phyloP scores from a whole-genome alignment of 805 yeast species.

The Lipomyces yamanashiensis region DNA sequence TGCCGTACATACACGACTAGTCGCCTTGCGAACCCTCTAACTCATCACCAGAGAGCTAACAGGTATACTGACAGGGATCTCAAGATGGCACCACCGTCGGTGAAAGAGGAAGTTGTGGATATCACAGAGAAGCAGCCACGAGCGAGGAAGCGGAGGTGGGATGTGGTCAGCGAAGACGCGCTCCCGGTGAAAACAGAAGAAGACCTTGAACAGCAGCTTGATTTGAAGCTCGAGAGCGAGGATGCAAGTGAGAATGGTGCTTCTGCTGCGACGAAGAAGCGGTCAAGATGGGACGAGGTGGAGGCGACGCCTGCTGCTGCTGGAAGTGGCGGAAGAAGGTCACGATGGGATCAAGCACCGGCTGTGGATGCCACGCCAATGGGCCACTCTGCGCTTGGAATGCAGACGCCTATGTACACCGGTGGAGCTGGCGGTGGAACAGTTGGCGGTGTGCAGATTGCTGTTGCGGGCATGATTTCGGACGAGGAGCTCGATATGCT shows the following conservation, averaged over 20 bases:
- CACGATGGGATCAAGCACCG: constrained; percentile 46
- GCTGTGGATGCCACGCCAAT: constrained; percentile 31
- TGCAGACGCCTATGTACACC: constrained; percentile 40
- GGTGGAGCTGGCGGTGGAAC: constrained; percentile 7
- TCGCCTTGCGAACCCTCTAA: no score
- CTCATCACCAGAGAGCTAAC: not conserved
- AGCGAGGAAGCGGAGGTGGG: constrained; percentile 45
- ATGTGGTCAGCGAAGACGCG: constrained; percentile 35
- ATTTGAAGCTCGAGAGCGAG: constrained; percentile 46
- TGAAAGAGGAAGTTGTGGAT: constrained; percentile 14
- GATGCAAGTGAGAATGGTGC: constrained; percentile 37
- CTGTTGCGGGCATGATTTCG: constrained; percentile 44
- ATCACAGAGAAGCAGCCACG: constrained; percentile 20
- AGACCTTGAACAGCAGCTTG: constrained; percentile 44
- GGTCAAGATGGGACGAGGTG: constrained; percentile 39
- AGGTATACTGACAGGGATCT: not conserved
- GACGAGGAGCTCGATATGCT: constrained; percentile 54
- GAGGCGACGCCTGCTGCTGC: constrained; percentile 25
- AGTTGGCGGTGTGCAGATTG: not conserved
- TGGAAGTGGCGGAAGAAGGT: constrained; percentile 12
- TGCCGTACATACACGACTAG: no score
- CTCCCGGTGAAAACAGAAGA: constrained; percentile 33
- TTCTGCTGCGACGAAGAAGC: constrained; percentile 28
- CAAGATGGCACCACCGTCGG: constrained; percentile 20
- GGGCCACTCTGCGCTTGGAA: constrained; percentile 28